These are phyloP conservation scores for Colletotrichum sp. DNA, from an alignment of 2,329 filamentous ascomycete genomes.

Conservation along the genomic window DNA sequence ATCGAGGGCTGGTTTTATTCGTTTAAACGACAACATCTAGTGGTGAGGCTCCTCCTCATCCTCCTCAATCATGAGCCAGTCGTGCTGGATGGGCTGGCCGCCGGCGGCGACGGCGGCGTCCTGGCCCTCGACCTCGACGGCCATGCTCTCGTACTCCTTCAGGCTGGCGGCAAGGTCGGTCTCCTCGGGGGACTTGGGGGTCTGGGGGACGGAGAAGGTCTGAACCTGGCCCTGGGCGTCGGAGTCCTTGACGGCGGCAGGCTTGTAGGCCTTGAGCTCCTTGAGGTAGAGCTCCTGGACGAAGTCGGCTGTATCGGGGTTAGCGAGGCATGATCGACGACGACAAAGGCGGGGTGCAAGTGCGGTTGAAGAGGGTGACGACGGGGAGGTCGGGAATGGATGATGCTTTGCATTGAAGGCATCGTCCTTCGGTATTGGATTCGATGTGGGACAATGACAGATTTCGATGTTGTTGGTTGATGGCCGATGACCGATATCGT, in stretches of 20 bases:
- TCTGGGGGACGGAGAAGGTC: conserved; percentile 80
- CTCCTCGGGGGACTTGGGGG: conserved; percentile 91
- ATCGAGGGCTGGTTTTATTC: not conserved
- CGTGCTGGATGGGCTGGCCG: conserved; percentile 61
- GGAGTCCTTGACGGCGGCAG: conserved; percentile 78
- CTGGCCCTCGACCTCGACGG: conserved; percentile 93
- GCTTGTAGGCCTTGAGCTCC: conserved; percentile 96
- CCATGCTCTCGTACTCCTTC: conserved; percentile 92
- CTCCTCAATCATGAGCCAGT: conserved; percentile 87
- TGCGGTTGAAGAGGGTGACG: not conserved
- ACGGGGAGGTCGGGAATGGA: not conserved
- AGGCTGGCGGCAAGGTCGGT: conserved; percentile 88
- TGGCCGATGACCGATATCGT: not conserved
- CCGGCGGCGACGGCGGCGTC: conserved; percentile 65
- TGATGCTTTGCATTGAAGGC: not conserved
- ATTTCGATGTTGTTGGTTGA: not conserved
- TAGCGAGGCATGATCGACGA: not conserved
- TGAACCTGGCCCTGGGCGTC: conserved; percentile 92
- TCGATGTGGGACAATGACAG: not conserved
- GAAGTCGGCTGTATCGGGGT: conserved; percentile 75
- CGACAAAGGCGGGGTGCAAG: not conserved
- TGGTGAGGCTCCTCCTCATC: conserved; percentile 58
- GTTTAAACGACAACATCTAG: conserved; percentile 38
- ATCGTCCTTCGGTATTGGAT: not conserved
- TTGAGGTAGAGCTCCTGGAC: conserved; percentile 98